These are phyloP conservation scores for Rhodosporidiobolus odoratus DNA, from an alignment of 768 basidiomycete genomes.

Conservation along the genomic window DNA sequence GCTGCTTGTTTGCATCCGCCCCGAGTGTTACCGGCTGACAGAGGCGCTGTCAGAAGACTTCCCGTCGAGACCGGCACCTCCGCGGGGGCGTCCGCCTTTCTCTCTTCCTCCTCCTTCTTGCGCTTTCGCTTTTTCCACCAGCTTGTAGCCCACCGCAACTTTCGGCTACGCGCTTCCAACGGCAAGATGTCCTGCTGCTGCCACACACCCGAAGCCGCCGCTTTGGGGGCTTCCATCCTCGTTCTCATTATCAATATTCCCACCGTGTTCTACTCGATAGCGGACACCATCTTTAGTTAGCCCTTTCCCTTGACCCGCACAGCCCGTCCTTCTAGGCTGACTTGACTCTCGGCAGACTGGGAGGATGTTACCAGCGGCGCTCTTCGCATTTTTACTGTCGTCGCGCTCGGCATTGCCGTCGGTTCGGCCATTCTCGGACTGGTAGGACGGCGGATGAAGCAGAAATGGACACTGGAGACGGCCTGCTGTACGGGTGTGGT, in stretches of 20 bases:
- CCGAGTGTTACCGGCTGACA: neutral
- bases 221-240: neutral
- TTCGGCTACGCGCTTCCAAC: no score
- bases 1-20: neutral
- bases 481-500: neutral
- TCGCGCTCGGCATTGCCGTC: neutral
- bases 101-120: neutral
- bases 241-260: neutral
- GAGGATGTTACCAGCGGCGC: neutral
- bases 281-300: neutral
- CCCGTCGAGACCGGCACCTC: neutral
- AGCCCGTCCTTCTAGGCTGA: neutral
- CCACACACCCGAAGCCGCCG: neutral
- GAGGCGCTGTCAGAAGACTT: neutral
- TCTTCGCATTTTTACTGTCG: neutral
- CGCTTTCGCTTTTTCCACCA: neutral
- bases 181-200: constrained; percentile 15
- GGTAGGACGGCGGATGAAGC: neutral
- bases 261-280: neutral
- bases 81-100: neutral
- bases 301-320: neutral
- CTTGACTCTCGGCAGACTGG: neutral
- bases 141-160: no score
- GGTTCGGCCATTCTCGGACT: neutral
- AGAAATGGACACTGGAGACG: neutral